These are phyloP conservation scores for Emydomyces testavorans DNA, from an alignment of 2,329 filamentous ascomycete species.

Conservation along the genomic window DNA sequence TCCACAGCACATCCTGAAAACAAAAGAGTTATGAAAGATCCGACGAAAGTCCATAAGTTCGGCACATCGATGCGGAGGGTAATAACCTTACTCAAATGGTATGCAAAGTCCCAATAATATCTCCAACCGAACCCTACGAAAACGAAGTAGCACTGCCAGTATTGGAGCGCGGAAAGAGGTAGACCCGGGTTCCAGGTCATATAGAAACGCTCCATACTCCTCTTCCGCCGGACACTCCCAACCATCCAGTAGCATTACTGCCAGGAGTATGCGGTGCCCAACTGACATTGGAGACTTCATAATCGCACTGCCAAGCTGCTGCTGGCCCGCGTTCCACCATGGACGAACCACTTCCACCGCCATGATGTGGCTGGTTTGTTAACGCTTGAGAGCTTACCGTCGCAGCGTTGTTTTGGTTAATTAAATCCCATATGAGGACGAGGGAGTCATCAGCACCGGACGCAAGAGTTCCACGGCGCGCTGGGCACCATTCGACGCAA, in stretches of 20 bases:
- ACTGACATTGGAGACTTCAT: conserved; percentile 38
- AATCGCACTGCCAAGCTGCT: conserved; percentile 37
- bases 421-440: conserved; percentile 85
- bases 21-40: neutral
- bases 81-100: neutral
- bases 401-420: conserved; percentile 51
- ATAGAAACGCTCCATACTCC: conserved; percentile 37
- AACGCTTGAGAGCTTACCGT: conserved; percentile 26
- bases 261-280: conserved; percentile 37
- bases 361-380: conserved; percentile 8
- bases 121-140: neutral
- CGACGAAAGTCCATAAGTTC: neutral
- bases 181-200: conserved; percentile 14
- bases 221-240: conserved; percentile 37
- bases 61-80: neutral
- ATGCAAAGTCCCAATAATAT: neutral
- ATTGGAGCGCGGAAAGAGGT: neutral
- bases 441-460: conserved; percentile 86
- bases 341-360: conserved; percentile 17
- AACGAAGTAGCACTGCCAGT: neutral
- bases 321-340: conserved; percentile 35
- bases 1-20: neutral
- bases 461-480: conserved; percentile 73
- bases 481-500: conserved; percentile 90
- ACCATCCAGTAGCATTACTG: conserved; percentile 27